phyloP scores from a whole-genome alignment of 2,329 filamentous ascomycete genomes.

The Botrytis deweyae region DNA sequence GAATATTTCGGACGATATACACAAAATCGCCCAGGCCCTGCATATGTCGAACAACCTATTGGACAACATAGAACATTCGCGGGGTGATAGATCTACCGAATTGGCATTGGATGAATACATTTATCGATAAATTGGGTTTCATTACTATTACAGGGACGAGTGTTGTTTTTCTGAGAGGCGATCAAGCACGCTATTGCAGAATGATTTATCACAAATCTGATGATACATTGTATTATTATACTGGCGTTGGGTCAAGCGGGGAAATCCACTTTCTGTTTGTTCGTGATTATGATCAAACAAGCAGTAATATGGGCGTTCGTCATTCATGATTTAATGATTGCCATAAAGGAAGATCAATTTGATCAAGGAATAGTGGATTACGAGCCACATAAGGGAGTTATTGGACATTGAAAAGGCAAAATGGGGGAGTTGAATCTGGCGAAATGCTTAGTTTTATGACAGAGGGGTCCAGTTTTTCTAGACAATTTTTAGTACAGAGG shows the following conservation, averaged over 20 bases:
- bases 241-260: neutral
- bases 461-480: neutral
- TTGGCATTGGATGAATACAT: neutral
- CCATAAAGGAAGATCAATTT: neutral
- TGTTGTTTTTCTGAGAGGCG: neutral
- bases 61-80: neutral
- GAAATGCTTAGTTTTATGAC: neutral
- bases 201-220: slow-evolving; percentile 25
- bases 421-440: neutral
- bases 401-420: neutral
- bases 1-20: neutral
- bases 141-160: neutral
- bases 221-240: slow-evolving; percentile 29
- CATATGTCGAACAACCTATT: neutral
- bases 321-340: neutral
- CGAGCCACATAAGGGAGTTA: neutral
- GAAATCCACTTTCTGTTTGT: neutral
- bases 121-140: neutral
- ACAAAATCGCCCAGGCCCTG: neutral
- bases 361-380: neutral
- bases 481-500: no score
- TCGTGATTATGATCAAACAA: neutral
- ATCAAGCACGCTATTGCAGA: slow-evolving; percentile 20
- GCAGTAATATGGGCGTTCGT: neutral
- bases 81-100: neutral